phyloP scores from a whole-genome alignment of 805 yeast species.

The Yarrowia osloensis region DNA sequence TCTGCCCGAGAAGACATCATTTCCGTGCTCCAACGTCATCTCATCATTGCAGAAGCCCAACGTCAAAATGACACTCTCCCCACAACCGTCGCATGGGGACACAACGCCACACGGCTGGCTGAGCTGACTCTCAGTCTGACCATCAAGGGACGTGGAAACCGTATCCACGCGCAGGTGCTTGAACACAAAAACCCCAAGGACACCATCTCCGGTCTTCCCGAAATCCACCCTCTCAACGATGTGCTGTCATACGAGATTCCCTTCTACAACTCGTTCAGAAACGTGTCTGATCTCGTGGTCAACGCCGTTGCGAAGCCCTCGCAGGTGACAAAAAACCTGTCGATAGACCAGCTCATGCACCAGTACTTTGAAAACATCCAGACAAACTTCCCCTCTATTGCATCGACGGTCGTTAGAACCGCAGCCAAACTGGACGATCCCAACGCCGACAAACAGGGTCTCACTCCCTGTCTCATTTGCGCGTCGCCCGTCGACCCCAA shows the following conservation, averaged over 20 bases:
- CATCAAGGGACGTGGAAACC: constrained; percentile 82
- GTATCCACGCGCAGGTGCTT: constrained; percentile 35
- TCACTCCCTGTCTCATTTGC: constrained; percentile 13
- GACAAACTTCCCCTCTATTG: constrained; percentile 79
- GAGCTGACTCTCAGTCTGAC: constrained; percentile 76
- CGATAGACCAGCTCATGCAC: constrained; percentile 75
- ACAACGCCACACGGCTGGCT: constrained; percentile 81
- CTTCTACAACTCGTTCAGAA: constrained; percentile 52
- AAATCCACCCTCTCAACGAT: constrained; percentile 53
- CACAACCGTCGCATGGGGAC: constrained; percentile 59
- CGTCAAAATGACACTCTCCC: background rate
- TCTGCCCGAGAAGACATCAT: constrained; percentile 66
- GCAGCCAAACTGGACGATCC: constrained; percentile 64
- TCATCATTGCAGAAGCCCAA: background rate
- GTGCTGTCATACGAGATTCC: constrained; percentile 67
- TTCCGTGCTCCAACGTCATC: constrained; percentile 49
- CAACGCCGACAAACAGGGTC: background rate
- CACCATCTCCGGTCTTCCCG: constrained; percentile 10
- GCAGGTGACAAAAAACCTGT: constrained; percentile 65
- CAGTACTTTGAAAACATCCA: constrained; percentile 74
- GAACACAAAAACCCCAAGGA: background rate
- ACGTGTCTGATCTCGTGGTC: constrained; percentile 44
- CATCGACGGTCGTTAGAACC: constrained; percentile 88
- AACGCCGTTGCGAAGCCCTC: constrained; percentile 39
- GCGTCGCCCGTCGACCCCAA: background rate